Evolutionary conservation across 2,329 filamentous ascomycete species (phyloP).

Genomic region (Aspergillus pseudoterreus): DNA sequence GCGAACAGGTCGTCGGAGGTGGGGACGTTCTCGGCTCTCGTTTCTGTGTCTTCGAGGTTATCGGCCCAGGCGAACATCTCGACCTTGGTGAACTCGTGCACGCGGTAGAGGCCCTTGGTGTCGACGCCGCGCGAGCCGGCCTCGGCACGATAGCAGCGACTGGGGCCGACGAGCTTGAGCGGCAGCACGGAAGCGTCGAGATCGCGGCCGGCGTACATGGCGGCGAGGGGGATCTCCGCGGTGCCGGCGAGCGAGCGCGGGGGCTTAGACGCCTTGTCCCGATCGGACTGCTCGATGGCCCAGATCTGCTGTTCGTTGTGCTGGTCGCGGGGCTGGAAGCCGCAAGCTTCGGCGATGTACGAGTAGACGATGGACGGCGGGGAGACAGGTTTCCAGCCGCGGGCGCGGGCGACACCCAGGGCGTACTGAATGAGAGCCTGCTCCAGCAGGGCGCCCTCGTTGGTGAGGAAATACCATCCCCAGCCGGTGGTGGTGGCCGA

Average conservation of each 20-base stretch:
- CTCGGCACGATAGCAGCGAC: slow-evolving; percentile 92
- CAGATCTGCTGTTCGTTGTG: slow-evolving; percentile 93
- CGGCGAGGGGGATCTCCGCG: slow-evolving; percentile 90
- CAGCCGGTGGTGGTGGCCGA: slow-evolving; percentile 82
- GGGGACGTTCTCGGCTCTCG: slow-evolving; percentile 8
- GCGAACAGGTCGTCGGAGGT: slow-evolving; percentile 59
- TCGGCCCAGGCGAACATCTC: slow-evolving; percentile 93
- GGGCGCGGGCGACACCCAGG: slow-evolving; percentile 64
- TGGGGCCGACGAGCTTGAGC: slow-evolving; percentile 74
- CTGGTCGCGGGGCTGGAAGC: slow-evolving; percentile 88
- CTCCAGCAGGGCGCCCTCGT: slow-evolving; percentile 88
- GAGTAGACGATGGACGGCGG: slow-evolving; percentile 90
- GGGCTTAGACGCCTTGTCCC: slow-evolving; percentile 61
- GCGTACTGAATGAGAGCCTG: slow-evolving; percentile 89
- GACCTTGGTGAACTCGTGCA: slow-evolving; percentile 98
- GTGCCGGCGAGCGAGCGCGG: slow-evolving; percentile 78
- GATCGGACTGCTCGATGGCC: slow-evolving; percentile 63
- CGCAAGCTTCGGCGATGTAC: slow-evolving; percentile 85
- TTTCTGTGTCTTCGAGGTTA: slow-evolving; percentile 43
- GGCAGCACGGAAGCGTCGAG: slow-evolving; percentile 67
- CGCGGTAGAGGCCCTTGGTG: slow-evolving; percentile 91
- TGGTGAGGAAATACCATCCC: slow-evolving; percentile 97
- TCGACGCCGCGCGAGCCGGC: slow-evolving; percentile 85
- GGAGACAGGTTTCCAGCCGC: slow-evolving; percentile 75
- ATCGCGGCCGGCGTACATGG: slow-evolving; percentile 74